Evolutionary conservation across 176 grass and related monocot species (phyloP), one percentile per base, ranked within the genome.

Genomic region (Puya raimondii): DNA sequence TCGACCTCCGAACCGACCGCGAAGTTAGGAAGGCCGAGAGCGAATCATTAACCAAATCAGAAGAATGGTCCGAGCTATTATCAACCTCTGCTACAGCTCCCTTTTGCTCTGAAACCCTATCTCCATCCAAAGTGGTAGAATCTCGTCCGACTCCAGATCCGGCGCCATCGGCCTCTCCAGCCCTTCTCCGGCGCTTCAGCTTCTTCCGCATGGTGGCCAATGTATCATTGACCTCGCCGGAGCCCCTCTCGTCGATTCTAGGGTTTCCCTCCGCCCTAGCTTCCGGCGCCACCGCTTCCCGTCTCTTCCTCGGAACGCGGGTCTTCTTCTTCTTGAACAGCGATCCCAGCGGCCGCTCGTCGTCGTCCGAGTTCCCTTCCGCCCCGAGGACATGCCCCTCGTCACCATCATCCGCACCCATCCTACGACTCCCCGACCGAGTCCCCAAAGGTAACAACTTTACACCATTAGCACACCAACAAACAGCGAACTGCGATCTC

Each of bases 151-250:
- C 59, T 47, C 72, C 63, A 57, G 76, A 73, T 58, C 73, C 64
- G 78, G 64, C 59, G 20, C 25, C 75, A 85, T 49, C 47, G 2
- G 25, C 50, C 10, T 56, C 75, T 13, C 87, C 91, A 48, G 33
- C 86, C 80, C 71, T 93, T 84, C 90, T 99, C 61, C 80, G 90
- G 54, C 83, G 75, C 82, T 81, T 93, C 80, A 99, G 51, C 67
- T 91, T 99, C 79, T 88, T 93, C 82, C 50, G 90, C 81, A 99
- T 93, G 8, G 56, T 72, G 50, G 94, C 89, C 80, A 99, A 83
- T 74, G 94, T 99, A 65, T 99, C 87, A 70, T 91, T 81, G 75
- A 99, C 91, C 84, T 86, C 84, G 22, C 84, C 80, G 27, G 64
- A 77, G 65, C 13, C 49, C 49, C 54, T 42, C 59, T 54, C n/a